Evolutionary conservation across 2,329 filamentous ascomycete species (phyloP), one percentile per base, ranked within the genome.

Genomic region (Ramularia endophylla): DNA sequence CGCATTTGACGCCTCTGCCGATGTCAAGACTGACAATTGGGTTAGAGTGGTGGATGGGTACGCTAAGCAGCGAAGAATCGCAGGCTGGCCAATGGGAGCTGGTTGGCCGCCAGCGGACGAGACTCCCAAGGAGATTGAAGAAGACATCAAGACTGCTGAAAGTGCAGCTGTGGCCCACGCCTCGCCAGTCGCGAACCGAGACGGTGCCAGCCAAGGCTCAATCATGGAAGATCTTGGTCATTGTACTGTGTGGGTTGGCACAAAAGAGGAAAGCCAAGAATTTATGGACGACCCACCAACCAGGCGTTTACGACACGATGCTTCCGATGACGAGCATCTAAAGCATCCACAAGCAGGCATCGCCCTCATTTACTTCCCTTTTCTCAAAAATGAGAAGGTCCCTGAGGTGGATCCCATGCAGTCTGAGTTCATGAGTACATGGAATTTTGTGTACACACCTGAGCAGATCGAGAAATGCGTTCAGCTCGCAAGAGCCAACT

Each of bases 381-480:
- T 95, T 47, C 71, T 97, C 11, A 78, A 83, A 19, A 97, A 98
- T 61, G 75, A 82, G 0, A 83, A 83, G 46, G 83, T 87, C 0
- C 76, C 81, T 0, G 85, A 79, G 31, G 83, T 97, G n/a, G 84
- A 95, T 52, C 92, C 92, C 0, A 80, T 81, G 17, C 78, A 76
- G 2, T 85, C 79, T 39, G 87, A 95, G 46, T 97, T 88, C 65
- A 80, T 97, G 70, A 87, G 81, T 53, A 98, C 92, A 0, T 98
- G 92, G 92, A 98, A 98, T 61, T 97, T 97, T 61, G 81, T 95
- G 20, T 98, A 97, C 63, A 94, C 85, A 2, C 83, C 88, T 0
- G 82, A 92, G 43, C 83, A 98, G 63, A 81, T 98, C 38, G 89
- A 97, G 54, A 77, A 78, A 18, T 87, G 94, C 0, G 83, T 95